Evolutionary conservation across 2,329 filamentous ascomycete genomes (phyloP), one percentile per base, ranked within the genome.

Genomic region (Metarhizium rileyi): DNA sequence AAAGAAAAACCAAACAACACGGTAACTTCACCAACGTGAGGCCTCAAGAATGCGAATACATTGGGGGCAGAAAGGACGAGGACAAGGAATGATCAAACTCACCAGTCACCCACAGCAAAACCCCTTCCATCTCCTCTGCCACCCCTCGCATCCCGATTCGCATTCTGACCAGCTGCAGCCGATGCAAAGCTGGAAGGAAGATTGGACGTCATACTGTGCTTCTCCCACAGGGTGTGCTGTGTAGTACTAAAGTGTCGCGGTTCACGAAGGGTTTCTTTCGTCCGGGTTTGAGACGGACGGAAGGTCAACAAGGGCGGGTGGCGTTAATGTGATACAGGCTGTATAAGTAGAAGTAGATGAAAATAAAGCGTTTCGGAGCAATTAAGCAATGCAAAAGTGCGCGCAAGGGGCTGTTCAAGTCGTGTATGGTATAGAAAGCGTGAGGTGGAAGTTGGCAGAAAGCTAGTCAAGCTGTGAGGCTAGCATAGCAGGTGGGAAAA

Each of bases 141-240:
- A 70, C 68, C 70, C 71, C 75, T 76, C 60, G 72, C 66, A 67
- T 78, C 80, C 66, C 76, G 79, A 70, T 66, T 81, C 65, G 74
- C 71, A 61, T 77, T 83, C 68, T 87, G 85, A 68, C 86, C 86
- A 66, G 86, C 86, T 59, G 86, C 86, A 61, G 86, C 86, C 64
- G 86, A 89, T 66, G 86, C 86, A 71, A 90, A 90, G 76, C 84
- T 90, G 60, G 86, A 88, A 61, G 85, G 83, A 68, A 89, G 78
- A 72, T 86, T 83, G 66, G 83, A 81, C 72, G 84, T 80, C 85
- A 89, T 76, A 52, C 55, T 68, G 44, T 52, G 51, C 25, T n/a
- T 25, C 20, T 28, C 30, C 18, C 38, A 35, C 26, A 28, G 38
- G 41, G 38, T 36, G 36, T 48, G 47, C 46, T 44, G 30, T 44